Base-by-base conservation (phyloP, 1,284 basidiomycete species). In the Papiliotrema laurentii region DNA sequence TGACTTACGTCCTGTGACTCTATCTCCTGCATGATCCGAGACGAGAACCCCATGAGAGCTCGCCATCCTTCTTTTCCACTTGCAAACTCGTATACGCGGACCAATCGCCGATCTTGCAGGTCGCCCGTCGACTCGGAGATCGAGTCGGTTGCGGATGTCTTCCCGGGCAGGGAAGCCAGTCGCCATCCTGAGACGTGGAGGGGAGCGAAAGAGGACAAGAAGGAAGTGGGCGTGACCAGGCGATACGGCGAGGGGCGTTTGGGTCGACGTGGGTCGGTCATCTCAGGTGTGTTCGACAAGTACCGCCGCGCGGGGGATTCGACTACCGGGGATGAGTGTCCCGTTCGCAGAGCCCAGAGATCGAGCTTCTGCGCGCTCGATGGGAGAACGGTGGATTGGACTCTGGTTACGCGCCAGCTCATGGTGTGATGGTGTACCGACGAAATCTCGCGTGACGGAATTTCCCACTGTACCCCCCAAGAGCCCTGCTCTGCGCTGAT, bases 101-200 rank as follows among this genome's bases (percentile, higher is more conserved):
- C 55, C 19, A 71, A 40, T 13, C 58, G 45, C 26, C 59, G 38
- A 25, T 54, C 59, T 49, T 70, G 68, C 33, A 70, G 51, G 40
- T 70, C 64, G 2, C 48, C 54, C 35, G 38, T 47, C 1, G 47
- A 42, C 3, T 47, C 52, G 18, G 38, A 21, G 21, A 26, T 9
- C 14, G 10, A 24, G 10, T 13, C 22, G 31, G 25, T 2, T 2
- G 2, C 7, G 19, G 5, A 14, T 19, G 40, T 21, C 5, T 5
- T 19, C n/a, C 14, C 4, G 2, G 55, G 45, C 1, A 64, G 45
- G 3, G 26, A 4, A 16, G 55, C 59, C 0, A 69, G 52, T 2
- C 65, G 56, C 68, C 68, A 71, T 14, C 66, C 68, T 28, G 47
- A 46, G 14, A 59, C 58, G 34, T 66, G 63, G 4, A 69, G 55